These are phyloP conservation scores for Verticillium alfalfae DNA, from an alignment of 2,329 filamentous ascomycete genomes.

Conservation along the genomic window DNA sequence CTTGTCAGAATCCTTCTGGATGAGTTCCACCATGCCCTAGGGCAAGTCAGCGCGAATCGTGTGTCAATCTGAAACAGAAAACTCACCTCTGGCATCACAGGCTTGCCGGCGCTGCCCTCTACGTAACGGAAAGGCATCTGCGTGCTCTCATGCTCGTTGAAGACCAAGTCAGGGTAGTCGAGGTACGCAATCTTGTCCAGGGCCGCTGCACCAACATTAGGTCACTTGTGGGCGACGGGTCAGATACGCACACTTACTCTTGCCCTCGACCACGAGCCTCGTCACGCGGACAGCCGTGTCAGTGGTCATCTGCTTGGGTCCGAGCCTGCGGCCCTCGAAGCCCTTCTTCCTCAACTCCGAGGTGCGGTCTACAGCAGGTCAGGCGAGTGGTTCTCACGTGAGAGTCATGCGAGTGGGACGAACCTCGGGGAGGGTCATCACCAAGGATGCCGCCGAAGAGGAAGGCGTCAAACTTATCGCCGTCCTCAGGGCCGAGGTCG, in stretches of 20 bases:
- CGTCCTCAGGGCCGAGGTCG: constrained; percentile 81
- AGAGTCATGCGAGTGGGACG: constrained; percentile 12
- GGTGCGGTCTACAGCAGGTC: constrained; percentile 65
- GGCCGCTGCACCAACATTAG: constrained; percentile 47
- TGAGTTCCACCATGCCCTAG: constrained; percentile 90
- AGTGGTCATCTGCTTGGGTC: constrained; percentile 95
- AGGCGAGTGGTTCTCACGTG: background rate
- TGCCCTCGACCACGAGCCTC: constrained; percentile 78
- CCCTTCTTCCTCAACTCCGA: constrained; percentile 94
- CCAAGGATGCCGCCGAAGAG: constrained; percentile 97
- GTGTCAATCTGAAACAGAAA: background rate
- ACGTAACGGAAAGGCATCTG: constrained; percentile 99
- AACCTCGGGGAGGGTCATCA: constrained; percentile 90
- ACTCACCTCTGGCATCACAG: constrained; percentile 87
- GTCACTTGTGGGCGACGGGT: background rate
- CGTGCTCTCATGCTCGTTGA: constrained; percentile 88
- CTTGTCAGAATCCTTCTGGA: constrained; percentile 91
- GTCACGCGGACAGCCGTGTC: constrained; percentile 95
- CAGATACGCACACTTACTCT: constrained; percentile 49
- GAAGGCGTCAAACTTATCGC: constrained; percentile 79
- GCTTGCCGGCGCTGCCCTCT: constrained; percentile 64
- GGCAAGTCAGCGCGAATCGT: constrained; percentile 14
- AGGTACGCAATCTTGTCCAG: constrained; percentile 76
- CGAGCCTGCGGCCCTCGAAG: constrained; percentile 79
- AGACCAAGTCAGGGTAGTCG: constrained; percentile 83